Base-by-base conservation (phyloP, 2,329 filamentous ascomycete genomes). In the Aphanocladium album region DNA sequence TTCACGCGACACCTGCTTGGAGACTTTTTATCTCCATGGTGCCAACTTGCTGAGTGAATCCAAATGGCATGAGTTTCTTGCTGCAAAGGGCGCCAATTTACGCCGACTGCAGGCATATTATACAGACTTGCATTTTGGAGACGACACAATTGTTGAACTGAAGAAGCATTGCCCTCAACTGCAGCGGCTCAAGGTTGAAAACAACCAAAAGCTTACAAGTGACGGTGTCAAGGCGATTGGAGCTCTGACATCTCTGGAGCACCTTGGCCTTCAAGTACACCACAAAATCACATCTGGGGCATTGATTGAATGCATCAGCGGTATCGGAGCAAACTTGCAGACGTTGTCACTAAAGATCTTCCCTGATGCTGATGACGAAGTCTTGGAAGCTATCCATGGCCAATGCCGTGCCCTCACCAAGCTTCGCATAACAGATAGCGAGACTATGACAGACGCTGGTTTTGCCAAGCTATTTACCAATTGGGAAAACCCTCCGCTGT, bases 11-110 rank as follows among this genome's bases (percentile, higher is more conserved):
- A 83, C 85, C 54, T 74, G 82, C 9, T 78, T 97, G n/a, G 83
- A 86, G 62, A 81, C 85, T 60, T 79, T 98, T 47, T 89, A 91
- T 64, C 80, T 98, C 0, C 88, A 95, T 64, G 90, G 91, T 12
- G 86, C 91, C 11, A 98, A 96, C 66, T 83, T 98, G 1, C 78
- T 98, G 17, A 87, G 88, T 11, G 87, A 95, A 62, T 78, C 82
- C 4, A 86, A 85, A 69, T 97, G 93, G 93, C 80, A 83, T 56
- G 79, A 83, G 53, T 86, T 89, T 53, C 84, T 97, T 58, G 75
- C 77, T 14, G 79, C 80, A 55, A 86, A 89, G 62, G 93, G 92
- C 12, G 67, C 77, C 9, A 73, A 81, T 23, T 79, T 97, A 14
- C 83, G 86, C 66, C 80, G 80, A 0, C 73, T 98, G 21, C 89